phyloP scores from a whole-genome alignment of 2,329 filamentous ascomycete species.

The Colletotrichum lentis region DNA sequence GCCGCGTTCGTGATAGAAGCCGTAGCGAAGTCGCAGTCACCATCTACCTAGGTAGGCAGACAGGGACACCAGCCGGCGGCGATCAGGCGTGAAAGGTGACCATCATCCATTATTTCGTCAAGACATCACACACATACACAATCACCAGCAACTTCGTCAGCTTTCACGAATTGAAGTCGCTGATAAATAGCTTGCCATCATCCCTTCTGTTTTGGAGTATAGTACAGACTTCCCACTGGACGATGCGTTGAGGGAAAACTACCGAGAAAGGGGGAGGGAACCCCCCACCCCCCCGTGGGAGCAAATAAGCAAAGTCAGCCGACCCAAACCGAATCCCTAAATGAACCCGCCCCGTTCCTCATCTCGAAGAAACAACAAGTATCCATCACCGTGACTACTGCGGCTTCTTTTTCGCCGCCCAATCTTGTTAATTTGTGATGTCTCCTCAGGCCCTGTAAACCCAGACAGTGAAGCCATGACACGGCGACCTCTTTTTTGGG shows the following conservation, averaged over 20 bases:
- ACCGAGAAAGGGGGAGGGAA: not conserved
- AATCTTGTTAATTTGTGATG: slow-evolving; percentile 3
- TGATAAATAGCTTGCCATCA: not conserved
- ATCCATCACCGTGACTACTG: not conserved
- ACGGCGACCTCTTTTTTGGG: not conserved
- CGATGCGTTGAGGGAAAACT: not conserved
- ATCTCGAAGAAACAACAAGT: not conserved
- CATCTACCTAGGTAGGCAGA: no score
- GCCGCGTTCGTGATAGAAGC: no score
- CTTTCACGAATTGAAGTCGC: no score
- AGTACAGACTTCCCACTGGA: slow-evolving; percentile 7
- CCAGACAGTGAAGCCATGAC: not conserved
- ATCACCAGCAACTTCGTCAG: not conserved
- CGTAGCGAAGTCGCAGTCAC: not conserved
- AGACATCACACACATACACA: not conserved
- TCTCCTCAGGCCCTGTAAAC: not conserved
- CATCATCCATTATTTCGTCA: not conserved
- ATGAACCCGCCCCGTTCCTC: not conserved
- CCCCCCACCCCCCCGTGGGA: no score
- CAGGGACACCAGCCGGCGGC: no score
- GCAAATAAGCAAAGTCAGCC: slow-evolving; percentile 9
- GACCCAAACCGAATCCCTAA: slow-evolving; percentile 12
- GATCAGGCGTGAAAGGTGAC: not conserved
- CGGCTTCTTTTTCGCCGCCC: slow-evolving; percentile 3
- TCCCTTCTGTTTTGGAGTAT: slow-evolving; percentile 1